These are phyloP conservation scores for Ophiocytium majus DNA, from an alignment of 352 stramenopile species.

Conservation along the genomic window DNA sequence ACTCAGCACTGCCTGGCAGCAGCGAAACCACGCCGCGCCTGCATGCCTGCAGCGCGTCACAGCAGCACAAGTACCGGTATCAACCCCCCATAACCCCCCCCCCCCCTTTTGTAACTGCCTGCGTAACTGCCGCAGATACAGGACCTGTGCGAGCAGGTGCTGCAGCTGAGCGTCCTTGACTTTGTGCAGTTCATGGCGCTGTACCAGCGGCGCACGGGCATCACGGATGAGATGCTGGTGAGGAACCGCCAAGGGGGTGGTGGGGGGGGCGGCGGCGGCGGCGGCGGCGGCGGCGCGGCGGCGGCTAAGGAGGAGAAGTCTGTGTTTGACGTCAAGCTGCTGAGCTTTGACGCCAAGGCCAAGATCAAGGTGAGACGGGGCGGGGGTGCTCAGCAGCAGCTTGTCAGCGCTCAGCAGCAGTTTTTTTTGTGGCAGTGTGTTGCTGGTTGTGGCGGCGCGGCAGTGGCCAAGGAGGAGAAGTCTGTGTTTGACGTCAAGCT, in stretches of 20 bases:
- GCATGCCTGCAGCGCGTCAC: too few species aligned
- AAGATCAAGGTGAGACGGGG: slow-evolving; percentile 18
- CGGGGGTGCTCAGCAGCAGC: too few species aligned
- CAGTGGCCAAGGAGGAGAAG: not conserved
- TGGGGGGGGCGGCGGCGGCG: not conserved
- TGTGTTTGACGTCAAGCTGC: slow-evolving; percentile 2
- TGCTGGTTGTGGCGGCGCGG: too few species aligned
- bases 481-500: slow-evolving; percentile 7
- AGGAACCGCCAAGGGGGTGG: not conserved
- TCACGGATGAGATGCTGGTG: not conserved
- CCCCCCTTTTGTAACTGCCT: not conserved
- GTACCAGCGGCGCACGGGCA: slow-evolving; percentile 2
- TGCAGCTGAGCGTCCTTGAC: not conserved
- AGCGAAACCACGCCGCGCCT: too few species aligned
- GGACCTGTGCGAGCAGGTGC: not conserved
- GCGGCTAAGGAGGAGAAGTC: not conserved
- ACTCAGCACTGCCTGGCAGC: too few species aligned
- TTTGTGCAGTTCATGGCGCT: slow-evolving; percentile 11
- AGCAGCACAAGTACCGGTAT: too few species aligned
- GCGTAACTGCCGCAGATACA: not conserved
- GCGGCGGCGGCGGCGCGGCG: not conserved
- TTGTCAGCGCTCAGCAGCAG: too few species aligned
- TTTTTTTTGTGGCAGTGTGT: too few species aligned
- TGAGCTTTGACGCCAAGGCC: not conserved
- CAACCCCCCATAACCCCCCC: too few species aligned